Conservation (phyloP, 2,329 filamentous ascomycete species). For the Fusarium praegraminearum region DNA sequence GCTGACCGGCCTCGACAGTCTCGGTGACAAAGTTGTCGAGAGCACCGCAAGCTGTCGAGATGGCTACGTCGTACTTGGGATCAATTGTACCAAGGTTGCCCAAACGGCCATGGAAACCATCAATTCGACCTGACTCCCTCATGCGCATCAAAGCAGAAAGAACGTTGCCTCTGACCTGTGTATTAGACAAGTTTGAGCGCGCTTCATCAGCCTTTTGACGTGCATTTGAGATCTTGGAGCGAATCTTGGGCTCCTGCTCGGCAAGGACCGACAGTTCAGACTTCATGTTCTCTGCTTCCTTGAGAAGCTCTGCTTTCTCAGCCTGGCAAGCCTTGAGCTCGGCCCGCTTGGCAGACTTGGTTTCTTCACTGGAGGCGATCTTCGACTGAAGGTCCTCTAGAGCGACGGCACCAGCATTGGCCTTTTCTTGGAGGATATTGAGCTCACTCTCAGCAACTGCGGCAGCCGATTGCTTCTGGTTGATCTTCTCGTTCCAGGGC, state of each 20-base stretch:
- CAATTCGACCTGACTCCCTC: constrained; percentile 95
- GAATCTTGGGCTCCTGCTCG: constrained; percentile 83
- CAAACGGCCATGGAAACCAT: constrained; percentile 94
- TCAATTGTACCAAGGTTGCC: constrained; percentile 96
- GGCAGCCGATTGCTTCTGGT: constrained; percentile 92
- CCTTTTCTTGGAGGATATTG: constrained; percentile 89
- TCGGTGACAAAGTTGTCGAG: constrained; percentile 98
- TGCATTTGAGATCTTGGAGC: constrained; percentile 86
- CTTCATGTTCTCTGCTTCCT: constrained; percentile 78
- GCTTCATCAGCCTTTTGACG: constrained; percentile 97
- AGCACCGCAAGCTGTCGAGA: constrained; percentile 92
- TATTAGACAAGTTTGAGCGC: constrained; percentile 87
- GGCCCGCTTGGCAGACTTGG: constrained; percentile 74
- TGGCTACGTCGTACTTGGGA: constrained; percentile 94
- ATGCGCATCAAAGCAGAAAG: constrained; percentile 92
- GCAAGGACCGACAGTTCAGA: constrained; percentile 78
- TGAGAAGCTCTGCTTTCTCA: constrained; percentile 78
- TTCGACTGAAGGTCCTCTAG: constrained; percentile 87
- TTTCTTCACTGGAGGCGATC: constrained; percentile 77
- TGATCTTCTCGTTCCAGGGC: constrained; percentile 97
- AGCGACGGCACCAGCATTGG: constrained; percentile 86
- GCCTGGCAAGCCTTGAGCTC: constrained; percentile 82
- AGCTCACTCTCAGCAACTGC: constrained; percentile 96
- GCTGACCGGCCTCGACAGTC: constrained; percentile 93
- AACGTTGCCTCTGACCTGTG: constrained; percentile 93